These are phyloP conservation scores for Dactylonectria estremocensis DNA, from an alignment of 2,329 filamentous ascomycete genomes.

Conservation along the genomic window DNA sequence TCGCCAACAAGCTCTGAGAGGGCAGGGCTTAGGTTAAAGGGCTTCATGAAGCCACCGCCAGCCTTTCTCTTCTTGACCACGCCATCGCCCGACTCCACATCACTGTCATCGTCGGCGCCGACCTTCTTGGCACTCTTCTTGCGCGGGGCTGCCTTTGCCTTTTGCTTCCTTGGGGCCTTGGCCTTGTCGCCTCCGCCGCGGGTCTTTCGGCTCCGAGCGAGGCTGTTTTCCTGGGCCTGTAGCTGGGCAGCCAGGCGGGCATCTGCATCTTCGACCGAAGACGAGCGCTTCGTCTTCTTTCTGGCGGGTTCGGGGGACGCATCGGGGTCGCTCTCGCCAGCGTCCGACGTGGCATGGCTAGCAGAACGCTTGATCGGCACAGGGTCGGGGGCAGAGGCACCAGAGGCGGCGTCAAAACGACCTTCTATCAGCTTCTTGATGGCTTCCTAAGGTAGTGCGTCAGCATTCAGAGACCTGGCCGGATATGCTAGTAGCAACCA, in stretches of 20 bases:
- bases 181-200: slow-evolving; percentile 78
- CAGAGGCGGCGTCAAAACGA: slow-evolving; percentile 80
- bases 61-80: slow-evolving; percentile 80
- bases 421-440: slow-evolving; percentile 82
- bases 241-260: slow-evolving; percentile 89
- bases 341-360: slow-evolving; percentile 54
- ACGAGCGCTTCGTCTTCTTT: slow-evolving; percentile 79
- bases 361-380: slow-evolving; percentile 54
- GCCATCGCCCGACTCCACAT: slow-evolving; percentile 75
- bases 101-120: slow-evolving; percentile 84
- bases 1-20: slow-evolving; percentile 81
- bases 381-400: slow-evolving; percentile 53
- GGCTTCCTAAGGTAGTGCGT: slow-evolving; percentile 65
- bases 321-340: slow-evolving; percentile 64
- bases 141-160: slow-evolving; percentile 69
- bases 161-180: slow-evolving; percentile 75
- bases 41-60: slow-evolving; percentile 94
- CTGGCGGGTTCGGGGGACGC: slow-evolving; percentile 62
- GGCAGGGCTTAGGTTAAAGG: slow-evolving; percentile 80
- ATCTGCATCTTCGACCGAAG: slow-evolving; percentile 79
- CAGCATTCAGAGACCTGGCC: slow-evolving; percentile 1
- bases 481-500: slow-evolving; percentile 17
- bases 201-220: slow-evolving; percentile 78
- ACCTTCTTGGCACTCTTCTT: slow-evolving; percentile 86
- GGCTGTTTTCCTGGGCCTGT: slow-evolving; percentile 91